Percentiles rank a stretch among this genome's conserved stretches.
Conservation (phyloP, 2,329 filamentous ascomycete genomes). For the Verticillium klebahnii region DNA sequence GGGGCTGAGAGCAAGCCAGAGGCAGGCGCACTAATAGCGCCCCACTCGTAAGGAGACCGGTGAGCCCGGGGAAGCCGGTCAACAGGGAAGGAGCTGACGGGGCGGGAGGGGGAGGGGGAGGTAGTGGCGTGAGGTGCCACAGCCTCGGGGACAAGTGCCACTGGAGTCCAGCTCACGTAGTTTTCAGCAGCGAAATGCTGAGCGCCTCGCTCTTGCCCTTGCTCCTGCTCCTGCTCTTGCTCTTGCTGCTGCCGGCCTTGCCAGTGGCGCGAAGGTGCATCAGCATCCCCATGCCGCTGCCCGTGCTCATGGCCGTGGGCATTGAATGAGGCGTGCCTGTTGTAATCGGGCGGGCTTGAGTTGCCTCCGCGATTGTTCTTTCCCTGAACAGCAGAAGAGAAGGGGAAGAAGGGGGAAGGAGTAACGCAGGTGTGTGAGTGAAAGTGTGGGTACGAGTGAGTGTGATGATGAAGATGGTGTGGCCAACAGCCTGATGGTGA, state of each 20-base stretch:
- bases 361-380: not conserved
- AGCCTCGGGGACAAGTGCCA: not conserved
- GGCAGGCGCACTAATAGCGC: not conserved
- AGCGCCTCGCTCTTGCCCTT: not conserved
- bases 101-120: not conserved
- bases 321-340: not conserved
- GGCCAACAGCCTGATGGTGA: not conserved
- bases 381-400: not conserved
- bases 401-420: not conserved
- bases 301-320: not conserved
- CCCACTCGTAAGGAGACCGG: not conserved
- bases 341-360: not conserved
- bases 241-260: not conserved
- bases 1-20: not conserved
- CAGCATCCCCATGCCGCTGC: too few relatives aligned
- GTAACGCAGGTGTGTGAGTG: not conserved
- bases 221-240: not conserved
- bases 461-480: not conserved
- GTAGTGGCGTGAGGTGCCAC: not conserved
- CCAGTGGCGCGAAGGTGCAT: too few relatives aligned
- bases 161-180: not conserved
- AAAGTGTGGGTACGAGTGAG: not conserved
- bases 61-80: not conserved
- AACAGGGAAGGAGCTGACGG: not conserved
- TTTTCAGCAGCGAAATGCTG: not conserved